phyloP scores from a whole-genome alignment of 345 rosid species.

The Lepidium africanum region DNA sequence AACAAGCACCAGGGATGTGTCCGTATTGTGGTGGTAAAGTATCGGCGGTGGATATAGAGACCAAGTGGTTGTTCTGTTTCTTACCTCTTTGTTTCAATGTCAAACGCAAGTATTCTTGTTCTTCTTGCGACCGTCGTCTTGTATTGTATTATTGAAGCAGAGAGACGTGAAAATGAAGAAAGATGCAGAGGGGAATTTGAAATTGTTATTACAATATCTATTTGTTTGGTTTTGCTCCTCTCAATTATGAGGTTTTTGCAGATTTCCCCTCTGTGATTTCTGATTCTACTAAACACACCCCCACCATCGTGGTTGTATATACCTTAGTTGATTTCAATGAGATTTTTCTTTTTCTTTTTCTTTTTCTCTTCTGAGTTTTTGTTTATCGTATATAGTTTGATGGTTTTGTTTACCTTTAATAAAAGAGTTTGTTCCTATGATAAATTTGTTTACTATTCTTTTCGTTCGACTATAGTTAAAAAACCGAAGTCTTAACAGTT shows the following conservation, averaged over 20 bases:
- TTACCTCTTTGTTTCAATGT: constrained; percentile 57
- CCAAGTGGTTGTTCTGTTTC: constrained; percentile 72
- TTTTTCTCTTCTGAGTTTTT: no score
- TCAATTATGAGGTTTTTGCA: constrained; percentile 15
- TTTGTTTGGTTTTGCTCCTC: constrained; percentile 1
- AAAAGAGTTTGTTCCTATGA: background rate
- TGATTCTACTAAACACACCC: background rate
- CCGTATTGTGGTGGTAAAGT: constrained; percentile 80
- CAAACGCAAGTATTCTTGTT: constrained; percentile 57
- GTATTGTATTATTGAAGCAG: constrained; percentile 23
- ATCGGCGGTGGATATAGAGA: constrained; percentile 60
- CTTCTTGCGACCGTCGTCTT: constrained; percentile 51
- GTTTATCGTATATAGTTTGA: constrained; percentile 1
- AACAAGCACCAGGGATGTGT: constrained; percentile 67
- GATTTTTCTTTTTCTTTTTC: no score
- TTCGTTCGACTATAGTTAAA: background rate
- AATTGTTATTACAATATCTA: background rate
- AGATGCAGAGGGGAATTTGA: no score
- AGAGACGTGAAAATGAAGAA: background rate
- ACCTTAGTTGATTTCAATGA: background rate
- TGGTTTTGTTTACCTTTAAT: no score
- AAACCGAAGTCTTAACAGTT: no score
- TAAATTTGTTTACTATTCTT: background rate
- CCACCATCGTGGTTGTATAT: background rate
- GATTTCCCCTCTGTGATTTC: background rate